Conservation (phyloP, 371 early-diverging fungal species). For the Batrachochytrium dendrobatidis region DNA sequence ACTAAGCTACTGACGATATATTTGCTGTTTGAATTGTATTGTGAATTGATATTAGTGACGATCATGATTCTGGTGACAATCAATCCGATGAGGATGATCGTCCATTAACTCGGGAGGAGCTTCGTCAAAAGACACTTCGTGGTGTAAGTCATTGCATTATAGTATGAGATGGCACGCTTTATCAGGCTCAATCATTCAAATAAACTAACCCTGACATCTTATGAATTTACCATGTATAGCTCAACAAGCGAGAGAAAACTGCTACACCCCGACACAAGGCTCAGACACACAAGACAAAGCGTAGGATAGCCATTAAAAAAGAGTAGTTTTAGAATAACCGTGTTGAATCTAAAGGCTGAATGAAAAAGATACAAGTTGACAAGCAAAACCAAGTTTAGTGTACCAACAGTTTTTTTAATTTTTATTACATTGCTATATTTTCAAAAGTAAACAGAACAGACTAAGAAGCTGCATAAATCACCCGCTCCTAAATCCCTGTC, state of each 20-base stretch:
- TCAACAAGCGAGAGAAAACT: slow-evolving; percentile 16
- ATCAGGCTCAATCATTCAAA: not conserved
- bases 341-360: too few relatives aligned
- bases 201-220: not conserved
- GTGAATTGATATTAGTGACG: too few relatives aligned
- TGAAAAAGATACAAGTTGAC: too few relatives aligned
- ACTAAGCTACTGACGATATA: not conserved
- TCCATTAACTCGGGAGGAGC: slow-evolving; percentile 43
- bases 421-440: too few relatives aligned
- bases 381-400: too few relatives aligned
- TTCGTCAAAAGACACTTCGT: slow-evolving; percentile 36
- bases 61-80: slow-evolving; percentile 40
- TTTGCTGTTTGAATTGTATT: not conserved
- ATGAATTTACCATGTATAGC: slow-evolving; percentile 2
- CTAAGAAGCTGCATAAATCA: not conserved
- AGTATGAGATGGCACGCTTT: too few relatives aligned
- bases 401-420: too few relatives aligned
- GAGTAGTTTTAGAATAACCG: not conserved
- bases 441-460: too few relatives aligned
- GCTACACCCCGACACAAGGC: slow-evolving; percentile 10
- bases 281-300: slow-evolving; percentile 6
- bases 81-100: slow-evolving; percentile 44
- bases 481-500: not conserved
- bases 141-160: slow-evolving; percentile 29
- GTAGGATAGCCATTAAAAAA: slow-evolving; percentile 4